Base-by-base conservation (phyloP, 352 stramenopile genomes). In the Phytopythium helicoides region DNA sequence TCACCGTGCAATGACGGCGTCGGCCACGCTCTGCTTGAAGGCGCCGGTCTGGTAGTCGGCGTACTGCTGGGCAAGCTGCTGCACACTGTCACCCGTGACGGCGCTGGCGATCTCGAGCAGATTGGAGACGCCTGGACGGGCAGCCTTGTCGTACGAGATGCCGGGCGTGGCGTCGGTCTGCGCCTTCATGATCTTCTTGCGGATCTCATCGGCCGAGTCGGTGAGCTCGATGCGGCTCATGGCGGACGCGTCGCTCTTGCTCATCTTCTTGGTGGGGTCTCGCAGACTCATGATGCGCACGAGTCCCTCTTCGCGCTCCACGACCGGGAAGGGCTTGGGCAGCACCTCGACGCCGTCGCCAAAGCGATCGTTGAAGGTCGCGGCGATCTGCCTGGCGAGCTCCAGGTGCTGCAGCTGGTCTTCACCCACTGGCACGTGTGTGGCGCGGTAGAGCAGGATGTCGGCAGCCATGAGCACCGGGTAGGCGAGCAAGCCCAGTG, bases 401-500 rank as follows among this genome's bases (percentile, higher is more conserved):
- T 99, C 97, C 56, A 99, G 75, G 66, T 99, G 97, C 75, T 99
- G 97, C 60, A 95, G 73, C 66, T 98, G 94, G 68, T 98, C 97
- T 56, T 99, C 97, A 14, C 97, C 97, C 22, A 99, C 97, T 0
- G 97, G 97, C 14, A 99, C 95, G 62, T 98, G 94, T 5, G 84
- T 95, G 1, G 97, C 91, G 52, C 98, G 91, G 76, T 99, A 99
- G 15, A 99, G 67, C 47, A 99, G 72, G 56, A 99, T 99, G 69
- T 99, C 97, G 3, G 97, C 94, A 15, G 97, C 96, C 97, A 99
- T 99, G 33, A 99, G 86, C 37, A 99, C 88, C 0, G 97, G 97
- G 68, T 99, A 99, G 18, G 94, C 89, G 54, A 99, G 88, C 26
- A 99, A 71, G 16, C 96, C 97, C 22, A 98, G 65, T 6, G 87